phyloP scores from a whole-genome alignment of 495 filamentous ascomycete genomes.

The Aspergillus haitiensis region DNA sequence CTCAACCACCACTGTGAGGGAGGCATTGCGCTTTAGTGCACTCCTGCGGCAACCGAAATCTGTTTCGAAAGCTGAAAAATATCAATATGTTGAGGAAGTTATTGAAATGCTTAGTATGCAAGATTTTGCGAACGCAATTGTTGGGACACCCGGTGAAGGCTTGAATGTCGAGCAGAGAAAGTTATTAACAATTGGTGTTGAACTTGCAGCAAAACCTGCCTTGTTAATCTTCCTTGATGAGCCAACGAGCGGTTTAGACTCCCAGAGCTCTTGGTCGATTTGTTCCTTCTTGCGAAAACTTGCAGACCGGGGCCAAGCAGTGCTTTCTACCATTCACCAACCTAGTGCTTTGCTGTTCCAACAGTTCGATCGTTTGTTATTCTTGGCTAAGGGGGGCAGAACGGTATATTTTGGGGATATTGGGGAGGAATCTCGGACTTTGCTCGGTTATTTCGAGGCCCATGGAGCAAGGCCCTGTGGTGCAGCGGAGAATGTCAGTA shows the following conservation, averaged over 20 bases:
- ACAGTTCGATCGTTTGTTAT: conserved; percentile 85
- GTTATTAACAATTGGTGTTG: conserved; percentile 85
- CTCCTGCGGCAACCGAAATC: conserved; percentile 74
- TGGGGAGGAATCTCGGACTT: conserved; percentile 67
- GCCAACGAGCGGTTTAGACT: conserved; percentile 83
- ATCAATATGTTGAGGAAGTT: conserved; percentile 52
- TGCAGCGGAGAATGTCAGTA: conserved; percentile 71
- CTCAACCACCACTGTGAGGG: conserved; percentile 77
- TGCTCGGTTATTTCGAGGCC: conserved; percentile 75
- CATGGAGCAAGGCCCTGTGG: conserved; percentile 72
- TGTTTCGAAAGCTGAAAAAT: conserved; percentile 47
- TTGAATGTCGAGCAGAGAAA: conserved; percentile 94
- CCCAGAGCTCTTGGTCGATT: conserved; percentile 85
- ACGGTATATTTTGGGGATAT: conserved; percentile 93
- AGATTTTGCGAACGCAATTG: conserved; percentile 46
- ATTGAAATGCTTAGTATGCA: conserved; percentile 55
- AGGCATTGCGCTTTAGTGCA: conserved; percentile 79
- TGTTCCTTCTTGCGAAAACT: conserved; percentile 79
- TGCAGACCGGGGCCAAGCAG: conserved; percentile 81
- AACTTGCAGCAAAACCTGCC: conserved; percentile 85
- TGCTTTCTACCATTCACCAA: conserved; percentile 94
- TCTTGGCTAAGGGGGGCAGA: conserved; percentile 75
- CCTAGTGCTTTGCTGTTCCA: conserved; percentile 90
- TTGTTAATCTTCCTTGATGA: conserved; percentile 95
- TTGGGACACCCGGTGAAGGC: conserved; percentile 52